These are phyloP conservation scores for Termitomyces sp. DNA, from an alignment of 768 basidiomycete genomes.

Conservation along the genomic window DNA sequence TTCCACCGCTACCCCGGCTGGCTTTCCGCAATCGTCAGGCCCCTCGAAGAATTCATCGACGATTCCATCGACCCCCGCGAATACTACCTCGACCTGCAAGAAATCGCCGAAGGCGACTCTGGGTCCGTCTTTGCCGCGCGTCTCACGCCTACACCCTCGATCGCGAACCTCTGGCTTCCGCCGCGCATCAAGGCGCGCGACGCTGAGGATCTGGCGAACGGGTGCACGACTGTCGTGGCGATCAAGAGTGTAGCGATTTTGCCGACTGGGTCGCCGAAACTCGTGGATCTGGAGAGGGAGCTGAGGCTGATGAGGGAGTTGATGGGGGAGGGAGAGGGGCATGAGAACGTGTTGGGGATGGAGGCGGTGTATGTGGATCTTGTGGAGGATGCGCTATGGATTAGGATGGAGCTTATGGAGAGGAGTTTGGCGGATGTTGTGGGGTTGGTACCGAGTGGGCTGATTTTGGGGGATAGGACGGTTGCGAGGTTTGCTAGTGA, in stretches of 20 bases:
- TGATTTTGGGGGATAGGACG: constrained; percentile 60
- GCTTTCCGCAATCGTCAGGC: constrained; percentile 54
- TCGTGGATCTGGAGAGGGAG: constrained; percentile 58
- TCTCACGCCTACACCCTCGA: constrained; percentile 15
- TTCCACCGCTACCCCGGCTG: constrained; percentile 53
- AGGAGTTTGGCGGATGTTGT: constrained; percentile 81
- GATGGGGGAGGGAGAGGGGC: constrained; percentile 25
- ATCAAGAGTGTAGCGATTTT: constrained; percentile 69
- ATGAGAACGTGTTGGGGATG: constrained; percentile 60
- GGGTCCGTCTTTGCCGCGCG: constrained; percentile 58
- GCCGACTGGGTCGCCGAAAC: constrained; percentile 53
- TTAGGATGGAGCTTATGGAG: constrained; percentile 89
- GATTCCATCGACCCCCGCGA: constrained; percentile 54
- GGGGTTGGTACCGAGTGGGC: constrained; percentile 51
- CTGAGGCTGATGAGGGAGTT: constrained; percentile 50
- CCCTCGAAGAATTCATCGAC: constrained; percentile 60
- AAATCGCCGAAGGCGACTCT: constrained; percentile 81
- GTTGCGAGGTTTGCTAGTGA: constrained; percentile 74
- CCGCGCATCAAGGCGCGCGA: constrained; percentile 32
- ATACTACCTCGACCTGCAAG: constrained; percentile 61
- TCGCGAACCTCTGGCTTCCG: constrained; percentile 31
- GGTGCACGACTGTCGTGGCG: constrained; percentile 48
- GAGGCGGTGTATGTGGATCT: constrained; percentile 69
- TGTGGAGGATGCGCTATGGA: constrained; percentile 67
- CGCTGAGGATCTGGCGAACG: constrained; percentile 25